Evolutionary conservation across 345 rosid genomes (phyloP).

Genomic region (Populus pruinosa): DNA sequence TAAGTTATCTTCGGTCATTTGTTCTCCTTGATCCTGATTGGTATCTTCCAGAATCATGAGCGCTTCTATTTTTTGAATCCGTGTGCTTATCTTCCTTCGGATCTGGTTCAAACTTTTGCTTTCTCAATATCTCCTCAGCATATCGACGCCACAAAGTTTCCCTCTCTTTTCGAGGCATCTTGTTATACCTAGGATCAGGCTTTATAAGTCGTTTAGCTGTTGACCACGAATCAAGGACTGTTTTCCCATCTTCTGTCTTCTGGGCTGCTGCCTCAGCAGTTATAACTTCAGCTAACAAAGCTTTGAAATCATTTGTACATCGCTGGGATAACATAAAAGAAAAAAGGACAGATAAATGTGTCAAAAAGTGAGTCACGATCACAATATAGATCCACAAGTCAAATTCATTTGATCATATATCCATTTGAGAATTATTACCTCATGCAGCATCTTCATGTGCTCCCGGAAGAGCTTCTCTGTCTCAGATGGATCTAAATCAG

Average conservation of each 20-base stretch:
- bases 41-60: conserved; percentile 36
- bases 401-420: background rate
- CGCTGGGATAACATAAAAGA: conserved; percentile 41
- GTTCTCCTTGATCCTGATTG: conserved; percentile 44
- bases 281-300: conserved; percentile 64
- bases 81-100: conserved; percentile 43
- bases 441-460: conserved; percentile 67
- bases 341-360: background rate
- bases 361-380: background rate
- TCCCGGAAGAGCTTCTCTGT: conserved; percentile 91
- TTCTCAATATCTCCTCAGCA: conserved; percentile 58
- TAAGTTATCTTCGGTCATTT: conserved; percentile 37
- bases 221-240: conserved; percentile 87
- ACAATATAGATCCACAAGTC: background rate
- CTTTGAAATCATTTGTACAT: conserved; percentile 61
- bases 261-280: conserved; percentile 66
- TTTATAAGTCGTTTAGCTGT: conserved; percentile 75
- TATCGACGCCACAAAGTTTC: conserved; percentile 74
- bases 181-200: conserved; percentile 70
- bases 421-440: conserved; percentile 44
- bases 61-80: conserved; percentile 45
- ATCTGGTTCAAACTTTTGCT: conserved; percentile 44
- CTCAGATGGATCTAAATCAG: conserved; percentile 74
- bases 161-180: conserved; percentile 82
- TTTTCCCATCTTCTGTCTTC: conserved; percentile 68